These are phyloP conservation scores for Mycosphaerella sp. DNA, from an alignment of 2,329 filamentous ascomycete genomes.

Conservation along the genomic window DNA sequence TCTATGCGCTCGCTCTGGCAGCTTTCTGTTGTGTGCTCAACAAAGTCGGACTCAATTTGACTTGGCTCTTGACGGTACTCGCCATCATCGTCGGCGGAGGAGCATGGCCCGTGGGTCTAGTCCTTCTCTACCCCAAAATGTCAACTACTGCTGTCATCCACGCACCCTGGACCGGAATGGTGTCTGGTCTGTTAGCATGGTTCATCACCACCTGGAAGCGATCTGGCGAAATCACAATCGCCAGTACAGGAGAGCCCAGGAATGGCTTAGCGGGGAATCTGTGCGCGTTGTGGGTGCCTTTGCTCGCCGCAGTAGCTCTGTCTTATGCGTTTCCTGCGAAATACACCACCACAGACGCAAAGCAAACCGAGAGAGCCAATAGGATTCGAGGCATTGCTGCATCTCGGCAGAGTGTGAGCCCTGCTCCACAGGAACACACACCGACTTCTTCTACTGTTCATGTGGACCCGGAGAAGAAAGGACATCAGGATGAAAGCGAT, in stretches of 20 bases:
- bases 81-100: slow-evolving; percentile 46
- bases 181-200: slow-evolving; percentile 42
- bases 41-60: too few species aligned
- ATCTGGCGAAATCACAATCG: slow-evolving; percentile 39
- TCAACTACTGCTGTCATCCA: slow-evolving; percentile 42
- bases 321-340: slow-evolving; percentile 37
- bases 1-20: slow-evolving; percentile 45
- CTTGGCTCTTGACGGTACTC: slow-evolving; percentile 33
- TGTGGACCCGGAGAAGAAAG: slow-evolving; percentile 9
- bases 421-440: background rate
- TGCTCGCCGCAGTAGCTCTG: slow-evolving; percentile 43
- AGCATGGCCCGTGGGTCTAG: slow-evolving; percentile 43
- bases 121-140: slow-evolving; percentile 43
- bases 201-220: slow-evolving; percentile 37
- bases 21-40: slow-evolving; percentile 43
- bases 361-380: slow-evolving; percentile 37
- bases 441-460: background rate
- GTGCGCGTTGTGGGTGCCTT: slow-evolving; percentile 44
- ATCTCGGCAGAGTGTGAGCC: slow-evolving; percentile 1
- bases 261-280: slow-evolving; percentile 44
- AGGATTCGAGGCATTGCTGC: slow-evolving; percentile 33
- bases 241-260: slow-evolving; percentile 38
- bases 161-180: slow-evolving; percentile 42
- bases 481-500: slow-evolving; percentile 16
- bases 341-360: slow-evolving; percentile 36